Conservation (phyloP, 2,329 filamentous ascomycete species). For the Herpotrichia juniperi region DNA sequence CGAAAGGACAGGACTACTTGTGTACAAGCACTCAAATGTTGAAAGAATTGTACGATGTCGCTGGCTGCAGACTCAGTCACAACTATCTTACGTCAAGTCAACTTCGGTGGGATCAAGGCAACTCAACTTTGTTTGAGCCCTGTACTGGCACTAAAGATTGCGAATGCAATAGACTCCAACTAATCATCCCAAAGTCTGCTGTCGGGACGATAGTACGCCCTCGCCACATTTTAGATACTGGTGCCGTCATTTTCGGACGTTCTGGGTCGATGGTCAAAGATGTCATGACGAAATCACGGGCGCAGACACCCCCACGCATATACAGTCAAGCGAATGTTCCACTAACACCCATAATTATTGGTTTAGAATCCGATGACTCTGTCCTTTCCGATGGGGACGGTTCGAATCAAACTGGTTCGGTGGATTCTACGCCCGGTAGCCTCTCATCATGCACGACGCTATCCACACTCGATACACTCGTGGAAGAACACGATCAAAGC, state of each 20-base stretch:
- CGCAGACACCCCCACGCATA: background rate
- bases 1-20: slow-evolving; percentile 18
- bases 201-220: slow-evolving; percentile 9
- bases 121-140: slow-evolving; percentile 12
- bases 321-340: slow-evolving; percentile 7
- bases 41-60: slow-evolving; percentile 17
- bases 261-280: slow-evolving; percentile 1
- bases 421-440: background rate
- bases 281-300: background rate
- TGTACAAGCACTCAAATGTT: slow-evolving; percentile 12
- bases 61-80: slow-evolving; percentile 15
- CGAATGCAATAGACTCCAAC: slow-evolving; percentile 17
- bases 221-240: slow-evolving; percentile 9
- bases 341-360: background rate
- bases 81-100: slow-evolving; percentile 17
- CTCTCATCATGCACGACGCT: slow-evolving; percentile 2
- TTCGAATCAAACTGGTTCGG: background rate
- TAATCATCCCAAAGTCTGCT: slow-evolving; percentile 14
- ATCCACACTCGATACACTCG: background rate
- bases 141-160: slow-evolving; percentile 9
- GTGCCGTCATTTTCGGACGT: slow-evolving; percentile 22
- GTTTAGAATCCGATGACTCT: background rate
- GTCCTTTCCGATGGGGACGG: background rate
- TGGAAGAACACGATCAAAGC: background rate
- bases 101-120: slow-evolving; percentile 22